These are phyloP conservation scores for Cudoniella acicularis DNA, from an alignment of 495 filamentous ascomycete species.

Conservation along the genomic window DNA sequence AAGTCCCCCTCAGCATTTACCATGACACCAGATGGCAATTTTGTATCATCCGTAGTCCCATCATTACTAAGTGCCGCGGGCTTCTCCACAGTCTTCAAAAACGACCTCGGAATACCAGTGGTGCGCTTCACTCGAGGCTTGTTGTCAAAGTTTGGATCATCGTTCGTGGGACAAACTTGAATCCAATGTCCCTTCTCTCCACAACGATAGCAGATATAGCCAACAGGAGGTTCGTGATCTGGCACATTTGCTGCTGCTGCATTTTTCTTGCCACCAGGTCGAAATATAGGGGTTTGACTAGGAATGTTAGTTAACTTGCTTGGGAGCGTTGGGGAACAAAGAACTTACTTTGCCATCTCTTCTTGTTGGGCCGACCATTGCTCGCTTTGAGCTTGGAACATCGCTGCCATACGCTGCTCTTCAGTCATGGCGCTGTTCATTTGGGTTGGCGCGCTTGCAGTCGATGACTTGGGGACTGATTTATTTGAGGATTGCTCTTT, in stretches of 20 bases:
- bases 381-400: slow-evolving; percentile 79
- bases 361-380: slow-evolving; percentile 87
- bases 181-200: slow-evolving; percentile 99
- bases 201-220: slow-evolving; percentile 97
- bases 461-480: slow-evolving; percentile 29
- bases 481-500: slow-evolving; percentile 50
- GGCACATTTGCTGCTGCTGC: slow-evolving; percentile 72
- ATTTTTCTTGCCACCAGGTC: slow-evolving; percentile 51
- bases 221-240: slow-evolving; percentile 83
- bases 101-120: slow-evolving; percentile 90
- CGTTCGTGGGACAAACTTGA: slow-evolving; percentile 92
- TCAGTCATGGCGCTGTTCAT: slow-evolving; percentile 76
- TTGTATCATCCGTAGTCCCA: slow-evolving; percentile 69
- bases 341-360: slow-evolving; percentile 86
- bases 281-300: slow-evolving; percentile 51
- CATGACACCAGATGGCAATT: slow-evolving; percentile 84
- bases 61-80: slow-evolving; percentile 69
- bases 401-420: slow-evolving; percentile 84
- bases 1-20: slow-evolving; percentile 96
- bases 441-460: slow-evolving; percentile 53
- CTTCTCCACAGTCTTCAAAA: slow-evolving; percentile 91
- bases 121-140: slow-evolving; percentile 89
- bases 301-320: slow-evolving; percentile 34
- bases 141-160: slow-evolving; percentile 91
- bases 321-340: neutral